Percentiles rank a stretch among this genome's conserved stretches.
Conservation (phyloP, 768 basidiomycete genomes). For the Pholiota microspora region DNA sequence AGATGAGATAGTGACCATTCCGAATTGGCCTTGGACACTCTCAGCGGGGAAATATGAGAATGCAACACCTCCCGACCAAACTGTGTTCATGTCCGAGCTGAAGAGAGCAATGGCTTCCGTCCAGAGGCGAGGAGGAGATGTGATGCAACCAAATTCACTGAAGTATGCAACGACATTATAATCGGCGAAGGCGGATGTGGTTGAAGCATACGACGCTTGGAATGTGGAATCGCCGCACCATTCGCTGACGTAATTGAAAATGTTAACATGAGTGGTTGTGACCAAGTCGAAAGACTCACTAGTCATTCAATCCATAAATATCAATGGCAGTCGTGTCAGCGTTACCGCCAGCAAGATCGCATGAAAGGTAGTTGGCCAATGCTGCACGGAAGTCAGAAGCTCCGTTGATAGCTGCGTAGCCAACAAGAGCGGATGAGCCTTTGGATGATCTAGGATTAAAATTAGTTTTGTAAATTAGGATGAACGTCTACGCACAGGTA, state of each 20-base stretch:
- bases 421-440: conserved; percentile 64
- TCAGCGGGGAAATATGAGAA: conserved; percentile 87
- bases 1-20: conserved; percentile 75
- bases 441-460: conserved; percentile 51
- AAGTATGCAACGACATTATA: conserved; percentile 87
- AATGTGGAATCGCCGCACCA: conserved; percentile 78
- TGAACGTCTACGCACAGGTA: conserved; percentile 60
- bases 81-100: conserved; percentile 65
- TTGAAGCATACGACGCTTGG: conserved; percentile 51
- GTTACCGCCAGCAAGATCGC: conserved; percentile 55
- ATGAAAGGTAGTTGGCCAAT: conserved; percentile 78
- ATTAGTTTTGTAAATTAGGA: conserved; percentile 9
- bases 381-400: conserved; percentile 56
- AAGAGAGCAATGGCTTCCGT: conserved; percentile 76
- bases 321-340: conserved; percentile 70
- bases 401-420: conserved; percentile 86
- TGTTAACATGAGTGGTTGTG: not conserved
- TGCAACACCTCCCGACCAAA: conserved; percentile 88
- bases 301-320: conserved; percentile 84
- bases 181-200: conserved; percentile 51
- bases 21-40: conserved; percentile 74
- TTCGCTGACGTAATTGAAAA: conserved; percentile 41
- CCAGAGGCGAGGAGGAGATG: conserved; percentile 65
- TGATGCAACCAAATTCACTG: conserved; percentile 83
- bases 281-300: conserved; percentile 46